Evolutionary conservation across 2,329 filamentous ascomycete species (phyloP).

Genomic region (Cladophialophora psammophila): DNA sequence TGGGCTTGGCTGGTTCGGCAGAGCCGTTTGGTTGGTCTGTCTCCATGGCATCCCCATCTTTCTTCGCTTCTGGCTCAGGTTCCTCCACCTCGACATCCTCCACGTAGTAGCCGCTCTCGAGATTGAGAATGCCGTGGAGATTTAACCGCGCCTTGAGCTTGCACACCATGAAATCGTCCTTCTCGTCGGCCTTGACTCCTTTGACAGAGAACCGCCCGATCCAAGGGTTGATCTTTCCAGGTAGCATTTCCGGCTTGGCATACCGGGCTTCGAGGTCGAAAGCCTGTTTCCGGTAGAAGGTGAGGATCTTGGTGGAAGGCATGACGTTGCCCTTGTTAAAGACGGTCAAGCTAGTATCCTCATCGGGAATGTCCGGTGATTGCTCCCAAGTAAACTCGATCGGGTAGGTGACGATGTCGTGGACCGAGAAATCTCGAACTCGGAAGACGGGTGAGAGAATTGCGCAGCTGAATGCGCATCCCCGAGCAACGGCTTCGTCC

Average conservation of each 20-base stretch:
- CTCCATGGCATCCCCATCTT: conserved; percentile 79
- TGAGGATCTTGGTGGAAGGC: conserved; percentile 98
- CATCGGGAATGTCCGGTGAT: conserved; percentile 95
- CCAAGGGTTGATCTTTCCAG: conserved; percentile 90
- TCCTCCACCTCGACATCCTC: conserved; percentile 98
- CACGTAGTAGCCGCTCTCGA: conserved; percentile 96
- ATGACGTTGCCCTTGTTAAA: conserved; percentile 97
- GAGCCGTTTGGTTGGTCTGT: conserved; percentile 71
- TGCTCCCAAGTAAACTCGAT: conserved; percentile 99
- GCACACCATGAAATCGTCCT: conserved; percentile 98
- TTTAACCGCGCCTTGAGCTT: conserved; percentile 98
- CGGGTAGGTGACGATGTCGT: conserved; percentile 97
- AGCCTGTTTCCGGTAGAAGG: conserved; percentile 97
- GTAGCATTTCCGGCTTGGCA: conserved; percentile 82
- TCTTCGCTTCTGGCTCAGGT: conserved; percentile 77
- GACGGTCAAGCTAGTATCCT: conserved; percentile 95
- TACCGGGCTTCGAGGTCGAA: conserved; percentile 97
- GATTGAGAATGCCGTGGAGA: conserved; percentile 92
- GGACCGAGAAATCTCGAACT: conserved; percentile 95
- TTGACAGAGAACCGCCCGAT: conserved; percentile 98
- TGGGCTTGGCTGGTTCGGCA: conserved; percentile 71
- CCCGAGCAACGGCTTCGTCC: conserved; percentile 94
- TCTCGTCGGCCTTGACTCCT: conserved; percentile 89
- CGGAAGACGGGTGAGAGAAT: conserved; percentile 98
- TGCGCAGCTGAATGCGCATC: conserved; percentile 96